Evolutionary conservation across 495 filamentous ascomycete genomes (phyloP).

Genomic region (Aspergillus sparsus): DNA sequence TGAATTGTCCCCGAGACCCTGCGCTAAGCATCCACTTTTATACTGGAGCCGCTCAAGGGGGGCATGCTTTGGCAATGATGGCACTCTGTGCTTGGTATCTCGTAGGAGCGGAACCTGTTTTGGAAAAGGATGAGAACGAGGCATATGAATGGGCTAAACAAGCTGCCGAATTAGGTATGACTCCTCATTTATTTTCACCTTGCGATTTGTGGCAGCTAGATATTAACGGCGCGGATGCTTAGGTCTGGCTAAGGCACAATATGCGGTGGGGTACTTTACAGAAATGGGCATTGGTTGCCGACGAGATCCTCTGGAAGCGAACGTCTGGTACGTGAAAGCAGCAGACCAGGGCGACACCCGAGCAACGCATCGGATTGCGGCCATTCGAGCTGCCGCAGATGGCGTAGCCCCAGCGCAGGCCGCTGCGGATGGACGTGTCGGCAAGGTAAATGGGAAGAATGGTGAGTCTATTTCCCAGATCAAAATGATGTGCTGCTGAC

Average conservation of each 20-base stretch:
- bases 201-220: not conserved
- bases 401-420: constrained; percentile 57
- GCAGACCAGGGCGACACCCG: constrained; percentile 90
- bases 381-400: constrained; percentile 81
- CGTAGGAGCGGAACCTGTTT: constrained; percentile 86
- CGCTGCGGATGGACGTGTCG: constrained; percentile 16
- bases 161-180: constrained; percentile 79
- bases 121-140: constrained; percentile 94
- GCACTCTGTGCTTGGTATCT: constrained; percentile 98
- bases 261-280: constrained; percentile 94
- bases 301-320: constrained; percentile 89
- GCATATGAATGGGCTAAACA: constrained; percentile 94
- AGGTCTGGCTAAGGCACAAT: constrained; percentile 93
- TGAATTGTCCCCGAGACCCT: constrained; percentile 85
- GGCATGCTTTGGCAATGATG: constrained; percentile 94
- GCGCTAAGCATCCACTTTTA: constrained; percentile 97
- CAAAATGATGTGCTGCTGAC: constrained; percentile 1
- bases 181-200: not conserved
- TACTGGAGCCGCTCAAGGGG: constrained; percentile 81
- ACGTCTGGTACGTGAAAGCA: constrained; percentile 97
- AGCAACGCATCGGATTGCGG: constrained; percentile 79
- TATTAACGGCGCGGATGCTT: constrained; percentile 16
- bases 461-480: constrained; percentile 9
- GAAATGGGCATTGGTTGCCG: constrained; percentile 97
- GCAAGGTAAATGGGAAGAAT: constrained; percentile 13